Base-by-base conservation (phyloP, 1,284 basidiomycete genomes). In the Vanrija humicola region DNA sequence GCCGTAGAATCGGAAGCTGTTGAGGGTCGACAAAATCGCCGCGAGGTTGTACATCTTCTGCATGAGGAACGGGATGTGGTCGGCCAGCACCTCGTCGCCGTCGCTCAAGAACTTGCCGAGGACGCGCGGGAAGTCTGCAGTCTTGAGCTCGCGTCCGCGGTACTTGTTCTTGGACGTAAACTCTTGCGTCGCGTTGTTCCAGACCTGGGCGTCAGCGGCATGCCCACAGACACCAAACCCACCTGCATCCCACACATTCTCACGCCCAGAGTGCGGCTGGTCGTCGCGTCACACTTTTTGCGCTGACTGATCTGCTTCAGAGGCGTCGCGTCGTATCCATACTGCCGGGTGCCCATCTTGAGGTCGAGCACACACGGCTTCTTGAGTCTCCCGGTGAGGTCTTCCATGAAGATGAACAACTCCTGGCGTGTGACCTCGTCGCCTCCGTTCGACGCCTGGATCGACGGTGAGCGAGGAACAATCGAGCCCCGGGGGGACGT, bases 191-290 rank as follows among this genome's bases (percentile, higher is more conserved):
- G 79, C 80, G 63, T 85, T 83, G 77, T 95, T 90, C 90, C 90
- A 97, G 21, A 96, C 90, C 92, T 96, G 64, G 10, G 18, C 6
- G 46, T 53, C 28, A 53, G 40, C 47, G 39, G 3, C 46, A 10
- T 15, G 6, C n/a, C 6, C 4, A 44, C 9, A n/a, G n/a, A 28
- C 23, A 23, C 19, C n/a, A 54, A 38, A 72, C 86, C 79, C 67
- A 95, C 95, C 85, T 98, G 96, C 93, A 98, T 98, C 8, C 95
- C 96, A 74, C 95, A 99, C 59, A 98, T 87, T 61, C 95, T 83
- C 25, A 95, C 90, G 2, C 96, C 95, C 43, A 97, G 79, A 15
- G 86, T 84, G 63, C 90, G 82, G 69, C 91, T 95, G 15, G 95
- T 98, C 49, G 96, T 98, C 59, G 88, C 82, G 75, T 97, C 92